phyloP scores from a whole-genome alignment of 2,329 filamentous ascomycete species.

The Fonsecaea multimorphosa region DNA sequence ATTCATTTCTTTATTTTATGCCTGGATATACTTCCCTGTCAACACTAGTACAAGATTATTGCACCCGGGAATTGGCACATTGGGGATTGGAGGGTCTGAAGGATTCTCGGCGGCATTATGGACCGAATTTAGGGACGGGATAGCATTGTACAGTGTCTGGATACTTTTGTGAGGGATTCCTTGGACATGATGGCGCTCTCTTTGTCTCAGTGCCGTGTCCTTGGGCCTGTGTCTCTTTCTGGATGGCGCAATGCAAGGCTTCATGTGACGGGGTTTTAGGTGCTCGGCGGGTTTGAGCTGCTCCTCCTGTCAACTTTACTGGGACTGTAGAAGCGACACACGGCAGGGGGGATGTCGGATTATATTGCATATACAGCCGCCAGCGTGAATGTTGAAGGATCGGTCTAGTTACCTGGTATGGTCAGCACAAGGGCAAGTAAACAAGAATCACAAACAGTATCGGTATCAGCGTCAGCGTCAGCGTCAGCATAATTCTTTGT shows the following conservation, averaged over 20 bases:
- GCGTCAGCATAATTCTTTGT: background rate
- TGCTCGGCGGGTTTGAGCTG: constrained; percentile 1
- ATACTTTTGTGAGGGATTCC: background rate
- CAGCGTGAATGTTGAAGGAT: background rate
- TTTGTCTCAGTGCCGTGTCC: constrained; percentile 4
- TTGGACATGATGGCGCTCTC: background rate
- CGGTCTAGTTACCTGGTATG: background rate
- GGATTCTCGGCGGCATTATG: background rate
- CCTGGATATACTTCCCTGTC: background rate
- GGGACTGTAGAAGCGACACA: background rate
- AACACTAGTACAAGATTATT: background rate
- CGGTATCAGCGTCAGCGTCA: too few relatives aligned
- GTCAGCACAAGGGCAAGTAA: background rate
- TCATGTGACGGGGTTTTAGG: constrained; percentile 19
- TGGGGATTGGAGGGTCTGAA: background rate
- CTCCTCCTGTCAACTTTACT: background rate
- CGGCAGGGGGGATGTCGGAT: background rate
- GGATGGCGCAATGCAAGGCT: constrained; percentile 12
- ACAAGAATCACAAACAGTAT: background rate
- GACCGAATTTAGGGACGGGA: background rate
- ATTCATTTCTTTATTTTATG: background rate
- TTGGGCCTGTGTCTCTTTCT: background rate
- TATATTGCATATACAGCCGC: background rate
- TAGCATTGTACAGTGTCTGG: background rate
- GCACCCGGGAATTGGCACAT: background rate